These are phyloP conservation scores for Heliocybe sulcata DNA, from an alignment of 1,284 basidiomycete genomes.

Conservation along the genomic window DNA sequence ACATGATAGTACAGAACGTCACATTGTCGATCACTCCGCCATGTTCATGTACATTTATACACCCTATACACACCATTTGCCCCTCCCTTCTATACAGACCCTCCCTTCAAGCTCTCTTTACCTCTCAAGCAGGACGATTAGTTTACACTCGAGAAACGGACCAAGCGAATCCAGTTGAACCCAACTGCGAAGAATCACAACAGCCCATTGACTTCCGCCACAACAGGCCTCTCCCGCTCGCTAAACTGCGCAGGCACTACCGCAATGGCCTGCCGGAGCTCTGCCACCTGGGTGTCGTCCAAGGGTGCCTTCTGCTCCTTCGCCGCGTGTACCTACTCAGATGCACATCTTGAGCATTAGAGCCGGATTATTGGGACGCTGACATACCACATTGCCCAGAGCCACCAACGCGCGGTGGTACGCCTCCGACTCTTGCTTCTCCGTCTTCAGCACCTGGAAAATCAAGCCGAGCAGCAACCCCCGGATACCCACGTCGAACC, in stretches of 20 bases:
- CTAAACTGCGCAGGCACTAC: conserved; percentile 36
- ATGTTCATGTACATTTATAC: background rate
- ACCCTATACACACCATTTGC: background rate
- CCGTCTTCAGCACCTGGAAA: conserved; percentile 52
- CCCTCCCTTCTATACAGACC: background rate
- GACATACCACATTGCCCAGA: conserved; percentile 79
- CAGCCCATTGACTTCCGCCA: conserved; percentile 41
- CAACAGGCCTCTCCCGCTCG: conserved; percentile 49
- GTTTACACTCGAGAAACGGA: background rate
- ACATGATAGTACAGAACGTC: background rate
- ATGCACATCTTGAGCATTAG: conserved; percentile 1
- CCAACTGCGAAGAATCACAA: conserved; percentile 12
- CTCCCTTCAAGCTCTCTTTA: background rate
- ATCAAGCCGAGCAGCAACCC: conserved; percentile 8
- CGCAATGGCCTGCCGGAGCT: conserved; percentile 33
- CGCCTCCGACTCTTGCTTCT: conserved; percentile 75
- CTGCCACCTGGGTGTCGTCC: conserved; percentile 28
- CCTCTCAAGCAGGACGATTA: too few relatives aligned
- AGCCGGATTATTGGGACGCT: background rate
- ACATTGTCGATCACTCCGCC: background rate
- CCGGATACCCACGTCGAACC: conserved; percentile 22
- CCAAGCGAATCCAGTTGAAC: background rate
- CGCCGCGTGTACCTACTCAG: conserved; percentile 44
- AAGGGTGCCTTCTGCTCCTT: conserved; percentile 29
- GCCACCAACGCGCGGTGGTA: conserved; percentile 83